These are phyloP conservation scores for Didymella segeticola DNA, from an alignment of 2,329 filamentous ascomycete species.

Conservation along the genomic window DNA sequence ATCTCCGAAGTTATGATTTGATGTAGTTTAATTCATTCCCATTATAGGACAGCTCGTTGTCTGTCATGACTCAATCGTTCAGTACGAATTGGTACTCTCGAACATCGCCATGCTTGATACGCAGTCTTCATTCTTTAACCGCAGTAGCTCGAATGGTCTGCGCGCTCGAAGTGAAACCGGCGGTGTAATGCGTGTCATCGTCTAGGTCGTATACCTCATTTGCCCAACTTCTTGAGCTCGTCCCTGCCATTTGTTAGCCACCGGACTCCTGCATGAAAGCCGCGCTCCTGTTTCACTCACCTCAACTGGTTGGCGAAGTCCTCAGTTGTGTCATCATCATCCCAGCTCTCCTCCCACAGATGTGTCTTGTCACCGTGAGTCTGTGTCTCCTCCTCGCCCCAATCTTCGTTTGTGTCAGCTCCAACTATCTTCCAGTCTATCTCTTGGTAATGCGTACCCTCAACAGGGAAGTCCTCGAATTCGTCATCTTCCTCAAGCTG, in stretches of 20 bases:
- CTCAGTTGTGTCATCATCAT: slow-evolving; percentile 95
- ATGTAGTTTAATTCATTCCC: slow-evolving; percentile 36
- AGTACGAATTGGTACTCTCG: slow-evolving; percentile 16
- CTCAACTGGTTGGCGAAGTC: slow-evolving; percentile 95
- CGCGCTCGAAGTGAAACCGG: not conserved
- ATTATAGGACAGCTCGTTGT: slow-evolving; percentile 26
- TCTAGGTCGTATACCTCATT: slow-evolving; percentile 44
- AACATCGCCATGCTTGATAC: too few species aligned
- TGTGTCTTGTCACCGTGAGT: slow-evolving; percentile 78
- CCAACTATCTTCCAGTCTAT: not conserved
- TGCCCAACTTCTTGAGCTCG: slow-evolving; percentile 94
- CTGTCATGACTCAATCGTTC: slow-evolving; percentile 13
- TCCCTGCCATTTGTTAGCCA: slow-evolving; percentile 63
- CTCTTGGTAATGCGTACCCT: slow-evolving; percentile 66
- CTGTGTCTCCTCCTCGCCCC: slow-evolving; percentile 90
- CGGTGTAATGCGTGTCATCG: slow-evolving; percentile 5
- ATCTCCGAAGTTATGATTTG: slow-evolving; percentile 45
- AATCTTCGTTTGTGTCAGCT: slow-evolving; percentile 63
- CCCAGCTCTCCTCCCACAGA: slow-evolving; percentile 99
- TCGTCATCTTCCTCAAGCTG: slow-evolving; percentile 96
- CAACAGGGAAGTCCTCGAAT: slow-evolving; percentile 97
- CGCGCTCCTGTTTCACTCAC: slow-evolving; percentile 67
- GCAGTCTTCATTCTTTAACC: not conserved
- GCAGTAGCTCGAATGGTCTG: not conserved
- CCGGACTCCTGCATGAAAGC: too few species aligned